Percentiles rank a stretch among this genome's conserved stretches.
These are phyloP conservation scores for Cnidoscolus chayamansa DNA, from an alignment of 441 rosid species.

Conservation along the genomic window DNA sequence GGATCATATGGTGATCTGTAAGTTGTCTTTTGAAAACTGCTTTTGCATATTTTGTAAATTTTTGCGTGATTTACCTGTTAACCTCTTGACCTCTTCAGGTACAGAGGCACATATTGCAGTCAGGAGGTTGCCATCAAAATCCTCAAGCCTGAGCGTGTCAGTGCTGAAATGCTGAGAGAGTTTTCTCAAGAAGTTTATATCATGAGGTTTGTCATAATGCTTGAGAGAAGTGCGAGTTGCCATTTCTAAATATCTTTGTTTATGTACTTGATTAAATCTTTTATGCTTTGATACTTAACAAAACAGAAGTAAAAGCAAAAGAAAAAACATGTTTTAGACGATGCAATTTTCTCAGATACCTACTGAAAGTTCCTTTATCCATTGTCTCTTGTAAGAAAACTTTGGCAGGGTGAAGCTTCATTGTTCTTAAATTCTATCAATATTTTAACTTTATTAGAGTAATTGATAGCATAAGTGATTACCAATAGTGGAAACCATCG, in stretches of 20 bases:
- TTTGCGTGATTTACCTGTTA: slow-evolving; percentile 15
- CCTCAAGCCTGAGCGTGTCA: slow-evolving; percentile 77
- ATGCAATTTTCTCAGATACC: not conserved
- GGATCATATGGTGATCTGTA: slow-evolving; percentile 90
- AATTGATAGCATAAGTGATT: not conserved
- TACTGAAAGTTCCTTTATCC: not conserved
- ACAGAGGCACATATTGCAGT: slow-evolving; percentile 78
- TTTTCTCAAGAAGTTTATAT: slow-evolving; percentile 93
- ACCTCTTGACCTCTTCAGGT: slow-evolving; percentile 45
- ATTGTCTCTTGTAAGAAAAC: not conserved
- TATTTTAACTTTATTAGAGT: not conserved
- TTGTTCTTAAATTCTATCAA: not conserved
- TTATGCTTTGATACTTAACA: not conserved
- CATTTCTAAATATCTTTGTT: not conserved
- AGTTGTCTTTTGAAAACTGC: slow-evolving; percentile 30
- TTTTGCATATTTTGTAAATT: slow-evolving; percentile 15
- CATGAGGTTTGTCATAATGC: slow-evolving; percentile 64
- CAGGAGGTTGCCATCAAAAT: slow-evolving; percentile 95
- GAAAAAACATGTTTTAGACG: not conserved
- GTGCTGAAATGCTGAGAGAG: slow-evolving; percentile 70
- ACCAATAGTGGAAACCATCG: not conserved
- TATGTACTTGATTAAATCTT: not conserved
- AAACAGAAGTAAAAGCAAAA: not conserved
- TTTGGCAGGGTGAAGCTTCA: not conserved
- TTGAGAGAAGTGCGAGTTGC: not conserved